Percentiles rank a stretch among this genome's conserved stretches.
These are phyloP conservation scores for Penicillium sp. DNA, from an alignment of 2,329 filamentous ascomycete genomes.

Conservation along the genomic window DNA sequence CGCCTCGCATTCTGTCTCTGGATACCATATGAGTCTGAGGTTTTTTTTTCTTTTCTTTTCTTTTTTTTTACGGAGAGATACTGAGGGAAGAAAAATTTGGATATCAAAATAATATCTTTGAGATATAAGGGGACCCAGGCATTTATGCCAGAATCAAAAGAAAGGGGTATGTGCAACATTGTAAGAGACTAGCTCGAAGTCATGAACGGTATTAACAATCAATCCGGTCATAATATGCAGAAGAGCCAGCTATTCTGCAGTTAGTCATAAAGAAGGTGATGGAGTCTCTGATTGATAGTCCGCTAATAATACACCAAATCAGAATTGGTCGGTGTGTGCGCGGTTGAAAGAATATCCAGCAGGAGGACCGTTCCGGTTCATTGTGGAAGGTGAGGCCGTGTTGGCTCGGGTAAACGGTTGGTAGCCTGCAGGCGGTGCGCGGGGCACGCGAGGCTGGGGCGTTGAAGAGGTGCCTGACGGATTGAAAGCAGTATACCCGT, in stretches of 20 bases:
- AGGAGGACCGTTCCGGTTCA: conserved; percentile 22
- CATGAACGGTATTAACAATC: conserved; percentile 17
- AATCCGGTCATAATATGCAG: conserved; percentile 26
- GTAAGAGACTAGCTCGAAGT: conserved; percentile 14
- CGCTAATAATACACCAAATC: not conserved
- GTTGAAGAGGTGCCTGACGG: conserved; percentile 12
- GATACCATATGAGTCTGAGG: too few relatives aligned
- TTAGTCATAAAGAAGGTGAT: conserved; percentile 19
- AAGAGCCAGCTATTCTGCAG: conserved; percentile 28
- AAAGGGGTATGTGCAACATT: conserved; percentile 17
- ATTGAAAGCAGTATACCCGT: conserved; percentile 26
- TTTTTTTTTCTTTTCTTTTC: too few relatives aligned
- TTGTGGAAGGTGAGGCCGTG: conserved; percentile 22
- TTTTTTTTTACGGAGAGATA: too few relatives aligned
- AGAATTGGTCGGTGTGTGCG: conserved; percentile 23
- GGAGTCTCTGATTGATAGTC: not conserved
- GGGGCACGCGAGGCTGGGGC: conserved; percentile 6
- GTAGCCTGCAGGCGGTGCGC: conserved; percentile 14
- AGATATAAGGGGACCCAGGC: not conserved
- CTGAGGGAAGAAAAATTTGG: not conserved
- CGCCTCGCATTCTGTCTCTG: too few relatives aligned
- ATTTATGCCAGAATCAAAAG: not conserved
- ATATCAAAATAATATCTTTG: not conserved
- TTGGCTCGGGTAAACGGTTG: conserved; percentile 21
- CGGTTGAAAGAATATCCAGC: conserved; percentile 24